Evolutionary conservation across 169 alveolate species (phyloP).

Genomic region (Eimeria maxima): DNA sequence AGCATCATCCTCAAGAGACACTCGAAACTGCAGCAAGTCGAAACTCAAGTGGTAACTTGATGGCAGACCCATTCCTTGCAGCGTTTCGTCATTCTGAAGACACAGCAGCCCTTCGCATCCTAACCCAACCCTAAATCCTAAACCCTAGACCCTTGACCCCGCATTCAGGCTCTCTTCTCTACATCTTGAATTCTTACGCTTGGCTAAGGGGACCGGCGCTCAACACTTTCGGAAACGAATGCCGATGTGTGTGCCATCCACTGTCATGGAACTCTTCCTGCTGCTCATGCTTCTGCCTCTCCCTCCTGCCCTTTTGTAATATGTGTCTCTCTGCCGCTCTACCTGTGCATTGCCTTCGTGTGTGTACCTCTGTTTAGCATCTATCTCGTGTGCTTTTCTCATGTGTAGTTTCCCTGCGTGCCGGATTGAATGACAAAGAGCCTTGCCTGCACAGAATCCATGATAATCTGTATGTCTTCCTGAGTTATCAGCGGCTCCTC

Average conservation of each 20-base stretch:
- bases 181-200: no score
- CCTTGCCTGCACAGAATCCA: constrained; percentile 85
- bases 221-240: not conserved
- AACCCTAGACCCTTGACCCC: constrained; percentile 9
- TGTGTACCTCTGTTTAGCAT: not conserved
- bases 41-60: constrained; percentile 85
- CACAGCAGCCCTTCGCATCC: not conserved
- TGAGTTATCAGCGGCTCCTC: constrained; percentile 80
- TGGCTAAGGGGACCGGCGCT: not conserved
- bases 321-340: not conserved
- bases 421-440: not conserved
- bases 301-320: not conserved
- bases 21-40: constrained; percentile 85
- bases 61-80: constrained; percentile 86
- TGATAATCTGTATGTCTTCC: constrained; percentile 85
- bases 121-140: not conserved
- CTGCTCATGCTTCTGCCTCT: not conserved
- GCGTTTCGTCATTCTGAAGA: constrained; percentile 82
- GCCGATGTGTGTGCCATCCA: not conserved
- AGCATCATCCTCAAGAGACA: constrained; percentile 85
- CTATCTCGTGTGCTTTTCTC: not conserved
- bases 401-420: not conserved
- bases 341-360: not conserved
- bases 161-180: no score
- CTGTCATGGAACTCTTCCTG: no score